Base-by-base conservation (phyloP, 352 stramenopile genomes). In the Saprolegnia parasitica region DNA sequence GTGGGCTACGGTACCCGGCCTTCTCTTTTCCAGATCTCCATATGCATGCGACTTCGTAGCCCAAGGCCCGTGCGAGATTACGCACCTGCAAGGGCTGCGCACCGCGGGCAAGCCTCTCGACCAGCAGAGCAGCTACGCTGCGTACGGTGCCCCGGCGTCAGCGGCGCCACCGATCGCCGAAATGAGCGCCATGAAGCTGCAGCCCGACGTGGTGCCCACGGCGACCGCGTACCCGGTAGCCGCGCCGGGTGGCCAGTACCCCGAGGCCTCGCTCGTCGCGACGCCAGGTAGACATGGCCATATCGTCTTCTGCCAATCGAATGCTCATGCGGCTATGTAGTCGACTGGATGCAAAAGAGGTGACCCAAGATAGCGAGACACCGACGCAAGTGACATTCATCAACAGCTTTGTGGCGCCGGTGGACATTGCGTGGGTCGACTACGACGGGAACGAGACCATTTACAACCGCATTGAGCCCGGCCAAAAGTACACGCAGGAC, bases 371-470 rank as follows among this genome's bases (percentile, higher is more conserved):
- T 9, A 52, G 63, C 26, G 63, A 52, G 3, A 8, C 20, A 1
- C 29, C 54, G 11, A 70, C 63, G 13, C 47, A 52, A 11, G 63
- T 70, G 21, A 52, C 55, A 5, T 70, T 70, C 50, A 61, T 70
- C 63, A 70, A 70, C 39, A 70, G 63, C 63, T 61, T 52, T 29
- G n/a, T 52, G 4, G 10, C 16, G 18, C n/a, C 46, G 37, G 42
- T 70, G 5, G 63, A 70, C 26, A 23, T 61, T 13, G 32, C 47
- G 49, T 70, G 63, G 63, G 63, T 70, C 40, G 63, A 29, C 23
- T 70, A 70, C 39, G 63, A 70, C 24, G 63, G 63, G 20, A 46
- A 39, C 15, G 63, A 70, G 54, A 39, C 29, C 13, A 24, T 35
- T 11, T 70, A 70, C 50, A 23, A 55, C 10, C 63, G 37, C 29